phyloP scores from a whole-genome alignment of 1,284 basidiomycete genomes.

The Puccinia polysora region DNA sequence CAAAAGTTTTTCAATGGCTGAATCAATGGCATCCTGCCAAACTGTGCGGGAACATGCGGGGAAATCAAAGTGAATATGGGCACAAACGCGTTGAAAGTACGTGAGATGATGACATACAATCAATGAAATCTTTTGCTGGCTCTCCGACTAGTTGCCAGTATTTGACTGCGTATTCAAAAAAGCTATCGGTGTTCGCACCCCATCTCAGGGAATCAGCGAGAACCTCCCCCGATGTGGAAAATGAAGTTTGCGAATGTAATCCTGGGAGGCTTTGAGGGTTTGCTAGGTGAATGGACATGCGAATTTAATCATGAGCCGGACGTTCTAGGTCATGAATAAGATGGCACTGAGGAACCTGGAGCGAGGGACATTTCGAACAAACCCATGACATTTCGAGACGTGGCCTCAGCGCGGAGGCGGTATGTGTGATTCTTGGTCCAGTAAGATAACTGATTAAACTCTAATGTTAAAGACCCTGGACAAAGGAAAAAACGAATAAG shows the following conservation, averaged over 20 bases:
- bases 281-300: not conserved
- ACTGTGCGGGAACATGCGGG: not conserved
- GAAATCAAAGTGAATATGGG: not conserved
- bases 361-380: not conserved
- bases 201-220: constrained; percentile 3
- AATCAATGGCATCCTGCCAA: constrained; percentile 33
- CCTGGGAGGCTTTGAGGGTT: constrained; percentile 32
- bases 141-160: constrained; percentile 40
- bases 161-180: constrained; percentile 35
- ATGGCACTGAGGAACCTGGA: not conserved
- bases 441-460: constrained; percentile 34
- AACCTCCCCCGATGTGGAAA: not conserved
- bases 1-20: constrained; percentile 22
- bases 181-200: constrained; percentile 29
- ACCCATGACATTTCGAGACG: constrained; percentile 37
- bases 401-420: constrained; percentile 21
- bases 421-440: constrained; percentile 40
- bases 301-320: too few relatives aligned
- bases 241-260: constrained; percentile 11
- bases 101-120: not conserved
- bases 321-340: not conserved
- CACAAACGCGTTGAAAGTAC: too few relatives aligned
- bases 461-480: constrained; percentile 21
- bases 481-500: not conserved
- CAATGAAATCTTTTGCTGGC: constrained; percentile 23